Evolutionary conservation across 768 basidiomycete species (phyloP), one percentile per base, ranked within the genome.

Genomic region (Suillus variegatus): DNA sequence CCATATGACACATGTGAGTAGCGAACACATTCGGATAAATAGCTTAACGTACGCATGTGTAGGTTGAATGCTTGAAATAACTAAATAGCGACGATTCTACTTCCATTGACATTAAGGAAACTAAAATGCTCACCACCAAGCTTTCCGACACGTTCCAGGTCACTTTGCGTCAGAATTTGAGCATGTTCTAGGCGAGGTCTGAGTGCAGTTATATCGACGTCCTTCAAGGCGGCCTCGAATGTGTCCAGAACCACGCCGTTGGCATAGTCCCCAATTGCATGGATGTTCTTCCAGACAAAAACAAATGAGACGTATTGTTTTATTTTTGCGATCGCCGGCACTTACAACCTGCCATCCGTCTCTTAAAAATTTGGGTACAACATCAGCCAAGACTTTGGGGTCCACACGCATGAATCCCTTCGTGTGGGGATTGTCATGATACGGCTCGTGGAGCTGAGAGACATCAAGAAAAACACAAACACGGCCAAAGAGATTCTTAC

Each of bases 311-410:
- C 3, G 25, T 38, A 49, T 43, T 32, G 9, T 38, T 40, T 6
- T 6, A 32, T 22, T 38, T 35, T 16, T 43, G 25, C 47, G 49
- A 20, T 20, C 41, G 51, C 12, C 2, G 38, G 47, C 41, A 81
- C 91, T 77, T 74, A 94, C 94, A 67, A 94, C 92, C 83, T 97
- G 94, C 94, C 94, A 96, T 3, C 90, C 92, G 74, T 93, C 91
- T 54, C 83, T 80, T 67, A 95, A 74, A 76, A 92, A 95, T 64
- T 80, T 82, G 6, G 86, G 85, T 64, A 95, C 87, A 25, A 88
- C 80, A 40, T 85, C 79, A 49, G 82, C 82, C 56, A 96, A 82
- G 47, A 85, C 78, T 4, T 90, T 83, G 14, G 88, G 79, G 25
- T 85, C 82, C 20, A 88, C 80, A 60, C 94, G 85, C 88, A 97